Conservation (phyloP, 1,139 yeast genomes). For the Kluyveromyces marxianus region DNA sequence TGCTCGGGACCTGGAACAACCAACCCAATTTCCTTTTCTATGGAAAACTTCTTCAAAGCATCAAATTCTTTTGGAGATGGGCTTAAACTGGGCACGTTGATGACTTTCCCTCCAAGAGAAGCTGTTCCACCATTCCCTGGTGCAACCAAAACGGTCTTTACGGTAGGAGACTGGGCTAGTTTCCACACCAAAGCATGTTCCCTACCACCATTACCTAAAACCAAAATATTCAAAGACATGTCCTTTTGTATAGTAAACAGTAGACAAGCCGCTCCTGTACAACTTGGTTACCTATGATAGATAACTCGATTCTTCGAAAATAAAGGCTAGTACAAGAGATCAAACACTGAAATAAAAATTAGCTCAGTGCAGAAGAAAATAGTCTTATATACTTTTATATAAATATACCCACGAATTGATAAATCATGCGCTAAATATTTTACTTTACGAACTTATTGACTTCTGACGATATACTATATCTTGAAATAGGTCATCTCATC, state of each 20-base stretch:
- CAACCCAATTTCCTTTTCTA: conserved; percentile 55
- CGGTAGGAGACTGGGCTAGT: conserved; percentile 68
- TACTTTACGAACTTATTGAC: background rate
- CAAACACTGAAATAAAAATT: too few relatives aligned
- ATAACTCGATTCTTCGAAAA: too few relatives aligned
- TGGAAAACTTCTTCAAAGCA: conserved; percentile 57
- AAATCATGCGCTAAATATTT: background rate
- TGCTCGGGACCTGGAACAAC: conserved; percentile 99
- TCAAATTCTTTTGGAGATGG: conserved; percentile 54
- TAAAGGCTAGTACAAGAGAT: too few relatives aligned
- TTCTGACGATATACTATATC: background rate
- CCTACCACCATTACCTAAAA: conserved; percentile 97
- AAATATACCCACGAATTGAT: too few relatives aligned
- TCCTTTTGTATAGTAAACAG: background rate
- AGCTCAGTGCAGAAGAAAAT: too few relatives aligned
- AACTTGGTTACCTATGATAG: too few relatives aligned
- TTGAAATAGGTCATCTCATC: background rate
- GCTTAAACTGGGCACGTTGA: conserved; percentile 57
- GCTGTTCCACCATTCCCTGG: conserved; percentile 97
- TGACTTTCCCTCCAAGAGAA: conserved; percentile 44
- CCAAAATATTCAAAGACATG: conserved; percentile 56
- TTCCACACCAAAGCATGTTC: conserved; percentile 97
- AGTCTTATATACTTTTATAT: too few relatives aligned
- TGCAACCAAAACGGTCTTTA: conserved; percentile 73
- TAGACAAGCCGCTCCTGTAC: too few relatives aligned